Percentiles rank a stretch among this genome's conserved stretches.
phyloP scores from a whole-genome alignment of 352 stramenopile genomes.

The Halophytophthora polymorphica region DNA sequence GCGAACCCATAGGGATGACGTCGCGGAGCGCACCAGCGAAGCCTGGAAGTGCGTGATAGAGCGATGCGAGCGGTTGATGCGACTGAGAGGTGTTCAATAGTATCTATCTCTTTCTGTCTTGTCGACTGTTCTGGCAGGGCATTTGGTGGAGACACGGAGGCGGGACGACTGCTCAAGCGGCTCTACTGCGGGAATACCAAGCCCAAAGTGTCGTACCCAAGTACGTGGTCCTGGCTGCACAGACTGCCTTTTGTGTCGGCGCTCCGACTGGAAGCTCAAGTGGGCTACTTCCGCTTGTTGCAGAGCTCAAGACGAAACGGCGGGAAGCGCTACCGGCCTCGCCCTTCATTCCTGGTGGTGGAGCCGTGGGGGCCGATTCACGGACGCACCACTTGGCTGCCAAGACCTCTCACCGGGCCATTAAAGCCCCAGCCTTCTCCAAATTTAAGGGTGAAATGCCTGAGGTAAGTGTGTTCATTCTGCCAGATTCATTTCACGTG shows the following conservation, averaged over 20 bases:
- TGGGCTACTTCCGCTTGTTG: not conserved
- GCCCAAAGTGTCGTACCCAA: conserved; percentile 68
- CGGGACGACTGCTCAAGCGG: conserved; percentile 68
- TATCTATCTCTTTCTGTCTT: not conserved
- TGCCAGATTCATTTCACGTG: not conserved
- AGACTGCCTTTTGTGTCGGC: not conserved
- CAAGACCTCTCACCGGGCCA: conserved; percentile 63
- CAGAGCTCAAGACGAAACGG: conserved; percentile 55
- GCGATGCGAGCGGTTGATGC: not conserved
- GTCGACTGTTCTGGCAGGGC: conserved; percentile 23
- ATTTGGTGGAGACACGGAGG: conserved; percentile 75
- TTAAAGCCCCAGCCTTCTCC: conserved; percentile 42
- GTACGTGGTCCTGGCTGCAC: conserved; percentile 23
- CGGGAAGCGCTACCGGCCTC: conserved; percentile 20
- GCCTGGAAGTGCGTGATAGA: conserved; percentile 38
- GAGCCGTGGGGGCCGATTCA: conserved; percentile 30
- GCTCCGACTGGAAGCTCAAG: too few relatives aligned
- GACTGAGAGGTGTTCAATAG: not conserved
- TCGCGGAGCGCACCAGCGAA: conserved; percentile 12
- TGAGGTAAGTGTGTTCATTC: conserved; percentile 22
- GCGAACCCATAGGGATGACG: conserved; percentile 2
- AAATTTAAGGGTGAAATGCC: conserved; percentile 18
- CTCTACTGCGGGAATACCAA: conserved; percentile 69
- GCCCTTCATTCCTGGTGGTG: conserved; percentile 70
- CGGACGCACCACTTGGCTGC: conserved; percentile 43